Conservation (phyloP, 176 grass and related monocot species). For the Aegilops longissima region DNA sequence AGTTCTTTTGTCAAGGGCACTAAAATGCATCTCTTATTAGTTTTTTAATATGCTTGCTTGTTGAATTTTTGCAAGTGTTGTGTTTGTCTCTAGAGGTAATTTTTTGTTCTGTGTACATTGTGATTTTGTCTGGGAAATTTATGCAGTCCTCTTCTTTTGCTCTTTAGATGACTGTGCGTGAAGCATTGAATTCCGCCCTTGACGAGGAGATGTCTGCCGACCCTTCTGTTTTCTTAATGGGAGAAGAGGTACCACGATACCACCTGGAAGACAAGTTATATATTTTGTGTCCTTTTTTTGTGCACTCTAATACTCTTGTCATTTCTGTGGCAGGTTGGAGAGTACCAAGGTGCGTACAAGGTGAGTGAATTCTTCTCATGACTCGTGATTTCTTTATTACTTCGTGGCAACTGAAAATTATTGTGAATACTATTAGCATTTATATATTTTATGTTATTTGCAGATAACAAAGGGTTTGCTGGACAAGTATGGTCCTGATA, state of each 20-base stretch:
- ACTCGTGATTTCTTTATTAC: not conserved
- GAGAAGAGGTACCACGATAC: constrained; percentile 86
- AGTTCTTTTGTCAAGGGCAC: not conserved
- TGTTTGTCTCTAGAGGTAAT: not conserved
- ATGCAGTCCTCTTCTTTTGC: constrained; percentile 40
- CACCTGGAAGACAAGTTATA: constrained; percentile 39
- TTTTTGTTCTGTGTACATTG: not conserved
- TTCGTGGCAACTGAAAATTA: not conserved
- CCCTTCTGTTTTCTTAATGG: constrained; percentile 95
- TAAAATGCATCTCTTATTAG: not conserved
- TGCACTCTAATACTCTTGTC: constrained; percentile 12
- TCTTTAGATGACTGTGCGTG: constrained; percentile 82
- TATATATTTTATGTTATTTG: constrained; percentile 11
- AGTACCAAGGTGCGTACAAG: constrained; percentile 98
- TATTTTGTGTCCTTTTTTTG: not conserved
- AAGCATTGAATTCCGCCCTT: constrained; percentile 88
- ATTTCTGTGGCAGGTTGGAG: constrained; percentile 64
- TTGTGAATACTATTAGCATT: not conserved
- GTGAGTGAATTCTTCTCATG: constrained; percentile 38
- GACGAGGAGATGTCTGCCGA: constrained; percentile 99
- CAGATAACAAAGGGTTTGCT: constrained; percentile 97
- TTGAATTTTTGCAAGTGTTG: not conserved
- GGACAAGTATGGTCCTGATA: constrained; percentile 97
- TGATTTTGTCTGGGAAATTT: constrained; percentile 11
- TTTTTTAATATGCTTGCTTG: not conserved